Base-by-base conservation (phyloP, 2,329 filamentous ascomycete genomes). In the Fusarium caatingaense region DNA sequence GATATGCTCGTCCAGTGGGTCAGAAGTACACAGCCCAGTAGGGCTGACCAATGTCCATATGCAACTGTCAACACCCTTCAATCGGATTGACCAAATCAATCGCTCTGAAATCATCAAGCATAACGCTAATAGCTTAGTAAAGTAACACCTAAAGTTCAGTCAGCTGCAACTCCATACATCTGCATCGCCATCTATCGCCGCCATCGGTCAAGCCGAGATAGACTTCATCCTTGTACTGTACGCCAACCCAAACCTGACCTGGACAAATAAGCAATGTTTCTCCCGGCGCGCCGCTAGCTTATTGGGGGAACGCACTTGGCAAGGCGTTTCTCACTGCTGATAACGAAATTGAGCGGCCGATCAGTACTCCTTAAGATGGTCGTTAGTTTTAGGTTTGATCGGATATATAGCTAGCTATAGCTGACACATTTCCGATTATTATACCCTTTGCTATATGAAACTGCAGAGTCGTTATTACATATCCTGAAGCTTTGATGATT, bases 201-300 rank as follows among this genome's bases (percentile, higher is more conserved):
- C 23, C 41, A 64, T 20, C 42, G 42, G 63, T 30, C 42, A 60
- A 66, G 40, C 61, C 61, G 63, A 66, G 60, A 60, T 53, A 48
- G 41, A 59, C 55, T 48, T 41, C 25, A 16, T 15, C 55, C 30
- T 47, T 20, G 40, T n/a, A 21, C 18, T 23, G 40, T n/a, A 21
- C 34, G 18, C 18, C 34, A 37, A 37, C 34, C 30, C 34, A 28
- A 50, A 51, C 59, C 53, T 30, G 37, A 51, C 59, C 53, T 30
- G 37, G 25, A 21, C 30, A 49, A 49, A 27, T 42, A 53, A 53
- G 30, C n/a, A 28, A 34, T 37, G 28, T 50, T 34, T 48, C 21
- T n/a, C 50, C 44, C 12, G 41, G 21, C 6, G 32, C 42, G 12
- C 27, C 30, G 40, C 30, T 18, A 28, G 46, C 30, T 46, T 12